A percentile compares a stretch with the other conserved stretches of the same genome.
These are phyloP conservation scores for Acacia pycnantha DNA, from an alignment of 331 rosid species.

Conservation along the genomic window DNA sequence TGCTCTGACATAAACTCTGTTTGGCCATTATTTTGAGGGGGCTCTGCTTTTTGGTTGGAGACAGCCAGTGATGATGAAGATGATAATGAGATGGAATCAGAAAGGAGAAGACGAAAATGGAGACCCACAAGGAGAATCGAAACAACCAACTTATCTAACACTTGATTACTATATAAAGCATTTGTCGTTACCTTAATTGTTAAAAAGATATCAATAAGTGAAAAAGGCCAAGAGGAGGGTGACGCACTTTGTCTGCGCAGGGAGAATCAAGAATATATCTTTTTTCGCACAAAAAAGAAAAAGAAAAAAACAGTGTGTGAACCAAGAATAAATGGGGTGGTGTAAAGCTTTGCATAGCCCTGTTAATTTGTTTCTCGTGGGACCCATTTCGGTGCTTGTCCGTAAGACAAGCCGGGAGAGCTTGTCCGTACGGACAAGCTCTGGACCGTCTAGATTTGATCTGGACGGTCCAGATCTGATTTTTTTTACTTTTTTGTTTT, in stretches of 20 bases:
- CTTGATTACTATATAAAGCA: not conserved
- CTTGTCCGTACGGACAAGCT: too few species aligned
- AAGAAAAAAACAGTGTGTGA: too few species aligned
- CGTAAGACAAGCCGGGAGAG: too few species aligned
- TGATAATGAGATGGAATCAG: slow-evolving; percentile 50
- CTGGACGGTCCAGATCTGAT: too few species aligned
- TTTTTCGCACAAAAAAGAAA: too few species aligned
- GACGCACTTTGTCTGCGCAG: too few species aligned
- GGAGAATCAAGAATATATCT: too few species aligned
- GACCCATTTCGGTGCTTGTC: too few species aligned
- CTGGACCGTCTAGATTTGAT: too few species aligned
- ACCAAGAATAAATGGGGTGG: too few species aligned
- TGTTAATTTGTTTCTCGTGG: not conserved
- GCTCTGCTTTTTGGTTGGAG: slow-evolving; percentile 33
- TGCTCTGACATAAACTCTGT: not conserved
- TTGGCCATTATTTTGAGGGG: slow-evolving; percentile 38
- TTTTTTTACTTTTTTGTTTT: too few species aligned
- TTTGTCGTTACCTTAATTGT: not conserved
- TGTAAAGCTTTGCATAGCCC: not conserved
- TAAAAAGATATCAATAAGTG: not conserved
- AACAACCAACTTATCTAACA: slow-evolving; percentile 52
- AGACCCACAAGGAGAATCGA: slow-evolving; percentile 58
- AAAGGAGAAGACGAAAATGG: slow-evolving; percentile 54
- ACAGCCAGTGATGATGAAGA: slow-evolving; percentile 31
- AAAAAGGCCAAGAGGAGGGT: too few species aligned